Base-by-base conservation (phyloP, 2,329 filamentous ascomycete species). In the Fonsecaea erecta region DNA sequence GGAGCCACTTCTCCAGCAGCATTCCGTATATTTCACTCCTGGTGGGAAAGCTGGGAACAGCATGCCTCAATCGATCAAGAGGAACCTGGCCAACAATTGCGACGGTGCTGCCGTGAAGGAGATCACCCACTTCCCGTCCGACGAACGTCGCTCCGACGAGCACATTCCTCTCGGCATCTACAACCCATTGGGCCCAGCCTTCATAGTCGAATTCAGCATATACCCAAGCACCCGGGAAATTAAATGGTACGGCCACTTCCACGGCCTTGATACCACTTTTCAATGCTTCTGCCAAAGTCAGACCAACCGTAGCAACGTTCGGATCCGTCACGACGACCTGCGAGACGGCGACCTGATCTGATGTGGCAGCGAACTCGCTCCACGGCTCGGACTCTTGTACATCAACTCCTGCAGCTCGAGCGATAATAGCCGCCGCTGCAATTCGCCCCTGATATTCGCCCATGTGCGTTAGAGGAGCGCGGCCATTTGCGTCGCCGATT, bases 101-200 rank as follows among this genome's bases (percentile, higher is more conserved):
- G 16, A 64, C 46, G 34, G 64, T 64, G 53, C 61, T 64, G n/a
- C 61, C 46, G 28, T 67, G 64, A 14, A 67, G 18, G 11, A 67
- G 61, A 30, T 67, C 64, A 14, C 37, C 62, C 14, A 28, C 64
- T 32, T 64, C 64, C 32, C 57, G 37, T 12, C 64, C 64, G 2
- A 64, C 64, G 40, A 67, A 51, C 9, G 64, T 67, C n/a, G 62
- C 62, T 12, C 64, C 64, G 6, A 67, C 61, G n/a, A 67, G 61
- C 9, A 40, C 46, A n/a, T 64, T 51, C 14, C 37, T 48, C 18
- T 61, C 64, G 2, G n/a, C 6, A n/a, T 64, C 62, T 12, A 64
- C 57, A 9, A 67, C 64, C 64, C 64, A 67, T 57, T 64, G 64
- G 14, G 64, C 64, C 64, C 64, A 67, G 9, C 64, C 64, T 9